Evolutionary conservation across 805 yeast species (phyloP).

Genomic region (Debaryomyces prosopidis): DNA sequence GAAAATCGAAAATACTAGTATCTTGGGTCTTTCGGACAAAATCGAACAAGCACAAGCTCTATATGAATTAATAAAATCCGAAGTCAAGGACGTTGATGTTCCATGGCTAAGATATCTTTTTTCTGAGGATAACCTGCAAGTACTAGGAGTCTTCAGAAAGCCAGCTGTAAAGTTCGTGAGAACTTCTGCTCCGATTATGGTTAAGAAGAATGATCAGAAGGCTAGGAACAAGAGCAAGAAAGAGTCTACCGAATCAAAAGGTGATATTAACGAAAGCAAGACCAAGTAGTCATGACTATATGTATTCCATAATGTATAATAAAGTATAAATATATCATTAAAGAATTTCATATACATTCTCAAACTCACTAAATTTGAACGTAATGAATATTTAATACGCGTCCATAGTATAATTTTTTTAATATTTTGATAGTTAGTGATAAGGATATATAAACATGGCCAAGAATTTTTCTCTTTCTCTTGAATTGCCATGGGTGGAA

Average conservation of each 20-base stretch:
- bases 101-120: slow-evolving; percentile 46
- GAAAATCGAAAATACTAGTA: slow-evolving; percentile 26
- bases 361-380: slow-evolving; percentile 1
- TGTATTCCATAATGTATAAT: too few species aligned
- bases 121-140: slow-evolving; percentile 7
- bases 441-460: slow-evolving; percentile 5
- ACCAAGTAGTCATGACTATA: too few species aligned
- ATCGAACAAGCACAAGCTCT: slow-evolving; percentile 28
- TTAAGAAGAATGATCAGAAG: slow-evolving; percentile 21
- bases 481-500: slow-evolving; percentile 69
- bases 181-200: slow-evolving; percentile 47
- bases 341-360: slow-evolving; percentile 2
- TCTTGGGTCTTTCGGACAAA: slow-evolving; percentile 34
- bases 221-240: slow-evolving; percentile 2
- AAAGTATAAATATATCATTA: neutral
- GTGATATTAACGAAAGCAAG: too few species aligned
- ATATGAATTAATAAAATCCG: slow-evolving; percentile 23
- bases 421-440: slow-evolving; percentile 1
- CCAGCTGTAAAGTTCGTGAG: slow-evolving; percentile 44
- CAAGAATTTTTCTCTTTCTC: slow-evolving; percentile 7
- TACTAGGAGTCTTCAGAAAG: slow-evolving; percentile 16
- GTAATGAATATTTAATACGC: neutral
- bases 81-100: slow-evolving; percentile 38
- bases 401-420: neutral
- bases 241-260: too few species aligned